Evolutionary conservation across 2,329 filamentous ascomycete species (phyloP).

Genomic region (Penicillium sclerotiorum): DNA sequence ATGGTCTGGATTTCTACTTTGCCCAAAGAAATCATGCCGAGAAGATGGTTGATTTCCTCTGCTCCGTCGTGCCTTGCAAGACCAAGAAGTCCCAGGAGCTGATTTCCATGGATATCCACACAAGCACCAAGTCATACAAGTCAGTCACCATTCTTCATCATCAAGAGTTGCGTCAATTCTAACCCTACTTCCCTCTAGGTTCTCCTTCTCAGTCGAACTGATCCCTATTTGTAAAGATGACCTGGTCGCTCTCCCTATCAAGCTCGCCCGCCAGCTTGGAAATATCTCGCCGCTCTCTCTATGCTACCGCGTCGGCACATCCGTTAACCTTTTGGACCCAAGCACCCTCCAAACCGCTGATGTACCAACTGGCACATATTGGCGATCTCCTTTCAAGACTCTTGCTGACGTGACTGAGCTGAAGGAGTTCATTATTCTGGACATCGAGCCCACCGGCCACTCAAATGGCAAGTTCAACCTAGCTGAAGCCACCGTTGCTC

Average conservation of each 20-base stretch:
- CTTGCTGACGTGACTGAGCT: constrained; percentile 83
- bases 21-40: constrained; percentile 86
- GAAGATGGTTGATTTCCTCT: constrained; percentile 79
- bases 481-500: constrained; percentile 84
- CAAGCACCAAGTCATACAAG: constrained; percentile 88
- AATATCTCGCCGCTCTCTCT: constrained; percentile 86
- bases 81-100: constrained; percentile 87
- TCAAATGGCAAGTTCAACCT: constrained; percentile 80
- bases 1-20: constrained; percentile 96
- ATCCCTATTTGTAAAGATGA: constrained; percentile 98
- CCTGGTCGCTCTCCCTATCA: constrained; percentile 87
- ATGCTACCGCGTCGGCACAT: constrained; percentile 85
- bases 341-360: constrained; percentile 90
- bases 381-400: constrained; percentile 82
- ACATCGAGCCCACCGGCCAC: constrained; percentile 78
- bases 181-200: too few relatives aligned
- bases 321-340: constrained; percentile 86
- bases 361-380: constrained; percentile 79
- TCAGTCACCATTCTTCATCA: too few relatives aligned
- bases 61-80: constrained; percentile 64
- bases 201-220: constrained; percentile 82
- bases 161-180: too few relatives aligned
- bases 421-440: constrained; percentile 91
- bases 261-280: constrained; percentile 80
- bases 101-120: constrained; percentile 92